Base-by-base conservation (phyloP, 179 eudicot species). In the Silene coronaria region DNA sequence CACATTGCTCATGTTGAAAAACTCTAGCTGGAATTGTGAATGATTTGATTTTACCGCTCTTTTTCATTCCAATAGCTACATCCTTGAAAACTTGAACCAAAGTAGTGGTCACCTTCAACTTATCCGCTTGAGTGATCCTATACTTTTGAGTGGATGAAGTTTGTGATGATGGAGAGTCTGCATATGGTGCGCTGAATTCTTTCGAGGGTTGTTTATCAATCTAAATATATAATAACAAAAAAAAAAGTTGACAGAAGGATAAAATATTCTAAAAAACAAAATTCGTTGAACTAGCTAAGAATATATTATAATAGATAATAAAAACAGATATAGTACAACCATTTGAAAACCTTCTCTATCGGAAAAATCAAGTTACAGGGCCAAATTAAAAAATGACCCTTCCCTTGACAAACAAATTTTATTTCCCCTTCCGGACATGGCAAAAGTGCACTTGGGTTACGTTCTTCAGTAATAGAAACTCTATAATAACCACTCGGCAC, bases 361-460 rank as follows among this genome's bases (percentile, higher is more conserved):
- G 46, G 10, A 19, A 6, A 14, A 38, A 38, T 46, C 46, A 66
- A 14, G 30, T 28, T 28, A 28, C 1, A 1, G 30, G 30, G 30
- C 30, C 30, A 28, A 28, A 28, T 28, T 1, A 32, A 34, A 38
- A 66, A 16, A 30, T 5, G 10, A 30, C 9, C 45, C 23, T 66
- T 66, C 1, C 10, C 70, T 16, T 66, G 36, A 66, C 36, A 66
- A 32, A 66, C 23, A 7, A 30, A 66, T 11, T 11, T 66, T 2
- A 66, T 24, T 30, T 30, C 46, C 8, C 46, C 42, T 26, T 34
- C 45, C 16, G 70, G 70, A 66, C 48, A 66, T 66, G 70, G 70
- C 70, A 66, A 32, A 21, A 46, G 70, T 17, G 70, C 70, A 34
- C 21, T 32, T 66, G 70, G 70, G 13, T 66, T 38, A 23, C 32